Evolutionary conservation across 2,329 filamentous ascomycete genomes (phyloP), one percentile per base, ranked within the genome.

Genomic region (Ilyonectria mors-panacis): DNA sequence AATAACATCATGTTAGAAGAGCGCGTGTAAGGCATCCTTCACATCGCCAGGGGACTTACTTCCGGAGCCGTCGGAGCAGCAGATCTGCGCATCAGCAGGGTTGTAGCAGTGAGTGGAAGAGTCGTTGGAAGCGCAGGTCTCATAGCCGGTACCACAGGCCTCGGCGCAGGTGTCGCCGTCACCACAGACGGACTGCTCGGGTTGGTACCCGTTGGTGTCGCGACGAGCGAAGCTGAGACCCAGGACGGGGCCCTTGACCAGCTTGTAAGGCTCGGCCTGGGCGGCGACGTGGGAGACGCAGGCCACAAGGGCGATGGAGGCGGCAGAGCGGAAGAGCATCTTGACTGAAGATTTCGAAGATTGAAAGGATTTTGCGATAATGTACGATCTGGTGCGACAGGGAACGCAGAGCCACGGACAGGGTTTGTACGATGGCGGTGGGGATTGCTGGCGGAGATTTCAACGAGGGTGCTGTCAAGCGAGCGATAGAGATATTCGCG

Each of bases 41-140:
- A 17, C 28, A 23, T 59, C 4, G 35, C n/a, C 19, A 28, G 30
- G 55, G 17, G n/a, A 54, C 85, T 76, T 82, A 89, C 87, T 87
- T 81, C 89, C 89, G 69, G 81, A 83, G 72, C 81, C 82, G 73
- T 87, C 85, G 47, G 84, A 81, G 77, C 89, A 91, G 85, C 89
- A 91, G 45, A 79, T 81, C 81, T 91, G 85, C 65, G 83, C 81
- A 33, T 79, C 80, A 17, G 72, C 69, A 13, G 84, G 82, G 79
- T 91, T 85, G 80, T 82, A 91, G 82, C 89, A 92, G 82, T 91
- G 88, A 55, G 86, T 81, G 62, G 83, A 72, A 44, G 78, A 79
- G 70, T 88, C 86, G 57, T 76, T 78, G 26, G 86, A 86, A 33
- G 83, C 71, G 80, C 88, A 90, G 68, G 85, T 79, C 63, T 81